phyloP scores from a whole-genome alignment of 2,329 filamentous ascomycete species.

The Scytalidium sp. region DNA sequence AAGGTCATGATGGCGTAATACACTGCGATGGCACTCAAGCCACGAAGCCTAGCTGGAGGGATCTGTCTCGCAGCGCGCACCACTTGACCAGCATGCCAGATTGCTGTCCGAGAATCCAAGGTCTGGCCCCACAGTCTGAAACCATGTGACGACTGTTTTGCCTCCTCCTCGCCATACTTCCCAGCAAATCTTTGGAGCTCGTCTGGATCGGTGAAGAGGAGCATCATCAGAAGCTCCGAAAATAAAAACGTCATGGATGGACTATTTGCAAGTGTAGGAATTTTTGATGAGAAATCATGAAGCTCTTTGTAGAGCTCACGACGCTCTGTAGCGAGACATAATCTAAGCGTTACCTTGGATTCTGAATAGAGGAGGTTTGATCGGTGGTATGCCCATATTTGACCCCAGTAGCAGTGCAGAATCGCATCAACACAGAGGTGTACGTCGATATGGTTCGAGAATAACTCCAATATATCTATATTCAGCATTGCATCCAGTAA shows the following conservation, averaged over 20 bases:
- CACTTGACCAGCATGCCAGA: conserved; percentile 19
- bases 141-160: background rate
- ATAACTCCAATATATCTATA: conserved; percentile 1
- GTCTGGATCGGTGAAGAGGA: conserved; percentile 10
- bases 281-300: background rate
- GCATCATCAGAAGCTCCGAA: conserved; percentile 13
- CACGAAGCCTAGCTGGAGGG: conserved; percentile 51
- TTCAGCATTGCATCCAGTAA: background rate
- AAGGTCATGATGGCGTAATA: conserved; percentile 66
- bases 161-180: conserved; percentile 14
- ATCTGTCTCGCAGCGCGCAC: conserved; percentile 34
- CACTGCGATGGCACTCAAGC: conserved; percentile 66
- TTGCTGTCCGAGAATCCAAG: no score
- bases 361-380: conserved; percentile 7
- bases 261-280: background rate
- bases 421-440: conserved; percentile 2
- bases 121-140: conserved; percentile 8
- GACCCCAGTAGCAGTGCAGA: conserved; percentile 11
- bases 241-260: conserved; percentile 4
- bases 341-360: conserved; percentile 6
- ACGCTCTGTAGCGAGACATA: conserved; percentile 10
- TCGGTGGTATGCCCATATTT: conserved; percentile 10
- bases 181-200: conserved; percentile 16
- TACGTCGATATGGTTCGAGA: conserved; percentile 7
- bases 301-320: conserved; percentile 9